Evolutionary conservation across 768 basidiomycete species (phyloP), one percentile per base, ranked within the genome.

Genomic region (Sporobolomyces pararoseus): DNA sequence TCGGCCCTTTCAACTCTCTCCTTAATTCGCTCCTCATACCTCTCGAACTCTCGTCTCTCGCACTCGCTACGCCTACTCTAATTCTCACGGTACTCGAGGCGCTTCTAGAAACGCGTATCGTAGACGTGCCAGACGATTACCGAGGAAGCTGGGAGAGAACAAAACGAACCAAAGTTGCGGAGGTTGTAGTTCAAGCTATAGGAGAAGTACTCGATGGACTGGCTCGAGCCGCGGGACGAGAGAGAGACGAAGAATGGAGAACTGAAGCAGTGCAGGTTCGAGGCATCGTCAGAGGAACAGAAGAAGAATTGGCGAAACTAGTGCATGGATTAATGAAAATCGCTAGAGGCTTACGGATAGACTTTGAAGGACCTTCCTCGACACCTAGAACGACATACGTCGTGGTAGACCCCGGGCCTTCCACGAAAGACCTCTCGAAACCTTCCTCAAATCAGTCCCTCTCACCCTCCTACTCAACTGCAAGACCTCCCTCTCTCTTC

Each of bases 11-110:
- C 46, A 47, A 47, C 46, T 47, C 46, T 39, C 55, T 58, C 35
- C n/a, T 58, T 4, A 27, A 14, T 58, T 39, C 21, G 4, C 55
- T 39, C 55, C 55, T 39, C 55, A 37, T 58, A 13, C 37, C 58
- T 3, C 7, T 44, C 58, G 31, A 42, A 2, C 27, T 60, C 19
- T 46, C 39, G 14, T 60, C 58, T n/a, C 60, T 71, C 12, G 16
- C 65, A n/a, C 49, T 66, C 47, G 65, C 60, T 2, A 71, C 70
- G 1, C 70, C 70, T 0, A 63, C 65, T 13, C 54, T 71, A n/a
- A 46, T 71, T 16, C 46, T 67, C 34, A 65, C 58, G 29, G n/a
- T 61, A 16, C 58, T 72, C 58, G 71, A 72, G 50, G 57, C 62
- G 1, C 23, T 68, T 2, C 51, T 72, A 42, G 71, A 61, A 37